Percentiles rank a stretch among this genome's conserved stretches.
Conservation (phyloP, 768 basidiomycete species). For the Chiua virens region DNA sequence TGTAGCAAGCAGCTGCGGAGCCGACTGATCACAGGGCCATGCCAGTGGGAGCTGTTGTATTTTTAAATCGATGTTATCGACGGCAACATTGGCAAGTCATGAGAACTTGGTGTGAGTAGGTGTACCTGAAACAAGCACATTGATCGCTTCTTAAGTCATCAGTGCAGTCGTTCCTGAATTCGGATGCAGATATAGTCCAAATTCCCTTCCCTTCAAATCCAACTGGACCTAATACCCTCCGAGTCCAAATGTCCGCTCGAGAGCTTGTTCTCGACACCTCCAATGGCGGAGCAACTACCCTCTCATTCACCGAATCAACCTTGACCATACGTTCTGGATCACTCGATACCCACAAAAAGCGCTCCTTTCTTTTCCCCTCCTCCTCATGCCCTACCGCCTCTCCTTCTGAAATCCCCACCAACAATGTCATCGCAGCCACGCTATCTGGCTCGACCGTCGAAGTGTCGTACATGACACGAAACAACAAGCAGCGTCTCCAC, state of each 20-base stretch:
- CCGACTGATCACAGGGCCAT: constrained; percentile 1
- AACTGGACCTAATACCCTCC: background rate
- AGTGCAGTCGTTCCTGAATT: no score
- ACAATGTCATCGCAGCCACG: constrained; percentile 57
- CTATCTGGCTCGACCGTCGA: constrained; percentile 39
- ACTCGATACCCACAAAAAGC: constrained; percentile 3
- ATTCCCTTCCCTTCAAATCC: background rate
- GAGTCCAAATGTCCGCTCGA: constrained; percentile 15
- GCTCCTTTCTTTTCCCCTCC: constrained; percentile 14
- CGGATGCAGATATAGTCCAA: constrained; percentile 2
- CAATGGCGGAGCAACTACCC: constrained; percentile 13
- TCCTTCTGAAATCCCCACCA: constrained; percentile 36
- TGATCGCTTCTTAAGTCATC: no score
- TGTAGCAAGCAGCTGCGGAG: background rate
- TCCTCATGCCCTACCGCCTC: background rate
- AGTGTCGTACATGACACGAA: constrained; percentile 52
- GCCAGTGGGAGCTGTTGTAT: background rate
- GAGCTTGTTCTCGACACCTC: constrained; percentile 20
- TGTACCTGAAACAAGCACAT: no score
- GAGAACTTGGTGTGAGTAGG: no score
- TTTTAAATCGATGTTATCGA: no score
- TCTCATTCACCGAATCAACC: constrained; percentile 28
- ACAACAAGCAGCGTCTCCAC: constrained; percentile 41
- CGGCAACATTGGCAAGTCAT: no score
- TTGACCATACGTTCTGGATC: constrained; percentile 29